Percentiles rank a stretch among this genome's conserved stretches.
These are phyloP conservation scores for Plenodomus biglobosus DNA, from an alignment of 2,329 filamentous ascomycete genomes.

Conservation along the genomic window DNA sequence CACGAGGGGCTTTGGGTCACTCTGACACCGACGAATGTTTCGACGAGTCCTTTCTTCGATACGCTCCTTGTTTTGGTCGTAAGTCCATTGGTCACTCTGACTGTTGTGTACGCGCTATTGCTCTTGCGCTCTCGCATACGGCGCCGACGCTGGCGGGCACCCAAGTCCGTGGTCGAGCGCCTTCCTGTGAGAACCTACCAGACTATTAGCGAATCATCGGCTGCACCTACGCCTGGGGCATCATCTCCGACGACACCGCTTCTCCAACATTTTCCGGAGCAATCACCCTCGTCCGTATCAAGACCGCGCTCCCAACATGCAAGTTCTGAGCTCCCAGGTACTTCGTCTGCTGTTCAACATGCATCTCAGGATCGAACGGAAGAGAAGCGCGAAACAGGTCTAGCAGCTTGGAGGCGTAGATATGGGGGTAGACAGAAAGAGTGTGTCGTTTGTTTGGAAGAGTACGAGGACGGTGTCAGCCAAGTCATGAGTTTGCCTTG, in stretches of 20 bases:
- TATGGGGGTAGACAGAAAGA: conserved; percentile 73
- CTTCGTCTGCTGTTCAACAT: conserved; percentile 33
- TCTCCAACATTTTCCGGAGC: conserved; percentile 55
- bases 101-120: conserved; percentile 86
- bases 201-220: conserved; percentile 66
- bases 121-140: conserved; percentile 86
- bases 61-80: conserved; percentile 95
- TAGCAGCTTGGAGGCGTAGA: conserved; percentile 57
- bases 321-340: conserved; percentile 59
- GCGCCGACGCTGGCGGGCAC: conserved; percentile 89
- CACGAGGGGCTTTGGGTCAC: conserved; percentile 94
- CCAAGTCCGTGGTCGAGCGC: conserved; percentile 91
- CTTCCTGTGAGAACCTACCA: conserved; percentile 96
- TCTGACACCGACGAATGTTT: conserved; percentile 83
- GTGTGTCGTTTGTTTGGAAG: conserved; percentile 94
- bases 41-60: conserved; percentile 91
- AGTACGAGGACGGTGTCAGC: conserved; percentile 92
- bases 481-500: conserved; percentile 96
- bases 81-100: conserved; percentile 87
- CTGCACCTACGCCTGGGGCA: conserved; percentile 64
- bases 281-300: conserved; percentile 47
- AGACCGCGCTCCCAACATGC: conserved; percentile 68
- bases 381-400: conserved; percentile 56
- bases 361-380: conserved; percentile 44
- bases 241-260: conserved; percentile 78